Evolutionary conservation across 1,139 yeast genomes (phyloP), one percentile per base, ranked within the genome.

Genomic region (Kurtzmaniella natalensis): DNA sequence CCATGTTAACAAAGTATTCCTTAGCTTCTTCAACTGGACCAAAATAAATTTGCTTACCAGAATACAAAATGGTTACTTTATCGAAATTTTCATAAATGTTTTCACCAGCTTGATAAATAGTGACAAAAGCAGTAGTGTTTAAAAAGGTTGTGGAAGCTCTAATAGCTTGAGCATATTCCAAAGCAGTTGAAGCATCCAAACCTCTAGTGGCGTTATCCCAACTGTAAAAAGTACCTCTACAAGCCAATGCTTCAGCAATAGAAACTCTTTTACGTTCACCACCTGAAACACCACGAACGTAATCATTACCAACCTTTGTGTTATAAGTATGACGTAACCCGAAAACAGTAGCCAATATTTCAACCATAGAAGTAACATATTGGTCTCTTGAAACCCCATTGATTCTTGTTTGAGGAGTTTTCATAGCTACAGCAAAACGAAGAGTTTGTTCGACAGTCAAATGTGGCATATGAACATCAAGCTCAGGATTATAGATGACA

Each of bases 121-220:
- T 74, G 33, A 78, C 79, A 37, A 80, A 59, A 3, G 82, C 79
- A 18, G 82, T 71, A 33, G 70, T 66, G 38, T 67, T 66, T 53
- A 76, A 55, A 49, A 78, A 55, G 43, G 72, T 72, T 11, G 86
- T 77, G 14, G 78, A 67, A 2, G 80, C 70, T 52, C 82, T 73
- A 29, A 80, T 65, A 34, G 83, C 81, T 50, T 70, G 73, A 15
- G 76, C 66, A 49, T 72, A 80, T 48, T 79, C 86, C 45, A 80
- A 65, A 18, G 87, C 87, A 15, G 87, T 79, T 7, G 85, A 76
- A 16, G 87, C 79, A 61, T 80, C 87, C 40, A 80, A 64, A 51
- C 87, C 87, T 57, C 86, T 68, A n/a, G 87, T 80, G n/a, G 86
- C 80, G 48, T 80, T 80, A 62, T 80, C 88, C 83, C 84, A 81